A percentile compares a stretch with the other conserved stretches of the same genome.
Evolutionary conservation across 768 basidiomycete species (phyloP).

Genomic region (Podaxis sp.): DNA sequence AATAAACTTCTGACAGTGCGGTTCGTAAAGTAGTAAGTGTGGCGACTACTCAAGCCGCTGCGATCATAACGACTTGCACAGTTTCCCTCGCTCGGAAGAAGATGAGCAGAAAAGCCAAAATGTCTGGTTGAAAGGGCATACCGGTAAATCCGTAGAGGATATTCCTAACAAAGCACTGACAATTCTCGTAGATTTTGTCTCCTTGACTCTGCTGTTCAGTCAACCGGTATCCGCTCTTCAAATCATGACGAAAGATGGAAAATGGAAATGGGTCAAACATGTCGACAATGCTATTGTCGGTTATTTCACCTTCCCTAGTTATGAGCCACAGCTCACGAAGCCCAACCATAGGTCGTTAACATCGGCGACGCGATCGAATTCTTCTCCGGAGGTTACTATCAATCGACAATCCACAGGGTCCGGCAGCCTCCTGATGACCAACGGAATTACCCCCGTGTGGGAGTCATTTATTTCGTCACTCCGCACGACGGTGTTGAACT

Average conservation of each 20-base stretch:
- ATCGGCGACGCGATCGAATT: conserved; percentile 49
- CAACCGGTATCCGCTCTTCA: conserved; percentile 49
- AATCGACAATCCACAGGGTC: conserved; percentile 47
- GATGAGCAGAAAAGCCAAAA: conserved; percentile 43
- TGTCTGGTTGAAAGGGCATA: conserved; percentile 54
- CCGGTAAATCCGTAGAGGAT: conserved; percentile 27
- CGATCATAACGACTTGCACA: conserved; percentile 14
- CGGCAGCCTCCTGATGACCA: conserved; percentile 50
- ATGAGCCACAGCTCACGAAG: background rate
- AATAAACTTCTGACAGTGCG: conserved; percentile 29
- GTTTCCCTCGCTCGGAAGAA: conserved; percentile 41
- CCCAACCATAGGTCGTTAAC: conserved; percentile 37
- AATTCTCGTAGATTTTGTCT: conserved; percentile 37
- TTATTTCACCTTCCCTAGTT: background rate
- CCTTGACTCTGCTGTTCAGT: conserved; percentile 47
- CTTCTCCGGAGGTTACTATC: conserved; percentile 47
- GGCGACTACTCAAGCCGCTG: too few relatives aligned
- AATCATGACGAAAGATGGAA: conserved; percentile 39
- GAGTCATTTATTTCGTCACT: conserved; percentile 46
- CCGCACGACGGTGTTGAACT: conserved; percentile 43
- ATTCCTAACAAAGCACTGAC: too few relatives aligned
- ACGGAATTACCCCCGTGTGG: conserved; percentile 40
- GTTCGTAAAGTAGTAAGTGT: conserved; percentile 50
- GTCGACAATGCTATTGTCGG: conserved; percentile 43
- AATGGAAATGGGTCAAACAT: conserved; percentile 46